Percentiles rank a stretch among this genome's conserved stretches.
Conservation (phyloP, 371 early-diverging fungal genomes). For the Actinomucor elegans region DNA sequence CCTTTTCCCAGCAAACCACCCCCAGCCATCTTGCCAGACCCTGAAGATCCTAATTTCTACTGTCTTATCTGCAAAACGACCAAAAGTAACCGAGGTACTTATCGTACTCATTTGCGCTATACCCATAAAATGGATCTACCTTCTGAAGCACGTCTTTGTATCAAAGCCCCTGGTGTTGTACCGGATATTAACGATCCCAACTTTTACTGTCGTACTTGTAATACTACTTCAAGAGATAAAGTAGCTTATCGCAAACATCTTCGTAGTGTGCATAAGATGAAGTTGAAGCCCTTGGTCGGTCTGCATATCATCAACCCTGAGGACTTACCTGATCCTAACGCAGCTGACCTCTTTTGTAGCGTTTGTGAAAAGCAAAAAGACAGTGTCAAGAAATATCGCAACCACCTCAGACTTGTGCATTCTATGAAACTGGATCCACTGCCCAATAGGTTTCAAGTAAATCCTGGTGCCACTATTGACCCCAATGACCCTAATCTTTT, state of each 20-base stretch:
- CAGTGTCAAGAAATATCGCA: not conserved
- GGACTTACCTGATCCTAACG: not conserved
- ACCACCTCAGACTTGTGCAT: not conserved
- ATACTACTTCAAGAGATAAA: not conserved
- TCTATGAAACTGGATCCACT: not conserved
- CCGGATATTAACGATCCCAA: not conserved
- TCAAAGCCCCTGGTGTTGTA: not conserved
- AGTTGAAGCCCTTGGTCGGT: not conserved
- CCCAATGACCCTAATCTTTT: not conserved
- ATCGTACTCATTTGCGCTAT: not conserved
- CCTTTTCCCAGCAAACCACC: not conserved
- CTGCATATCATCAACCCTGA: not conserved
- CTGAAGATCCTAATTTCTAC: conserved; percentile 3
- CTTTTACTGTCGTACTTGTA: not conserved
- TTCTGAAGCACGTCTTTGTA: not conserved
- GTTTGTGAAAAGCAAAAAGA: not conserved
- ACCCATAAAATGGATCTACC: not conserved
- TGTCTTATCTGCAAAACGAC: not conserved
- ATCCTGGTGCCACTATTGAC: not conserved
- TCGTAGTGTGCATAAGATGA: not conserved
- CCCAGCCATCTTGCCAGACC: not conserved
- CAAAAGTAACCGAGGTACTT: not conserved
- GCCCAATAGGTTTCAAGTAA: no score
- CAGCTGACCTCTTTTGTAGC: not conserved
- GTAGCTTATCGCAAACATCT: not conserved